Evolutionary conservation across 2,329 filamentous ascomycete genomes (phyloP).

Genomic region (Alternaria novae-zelandiae): DNA sequence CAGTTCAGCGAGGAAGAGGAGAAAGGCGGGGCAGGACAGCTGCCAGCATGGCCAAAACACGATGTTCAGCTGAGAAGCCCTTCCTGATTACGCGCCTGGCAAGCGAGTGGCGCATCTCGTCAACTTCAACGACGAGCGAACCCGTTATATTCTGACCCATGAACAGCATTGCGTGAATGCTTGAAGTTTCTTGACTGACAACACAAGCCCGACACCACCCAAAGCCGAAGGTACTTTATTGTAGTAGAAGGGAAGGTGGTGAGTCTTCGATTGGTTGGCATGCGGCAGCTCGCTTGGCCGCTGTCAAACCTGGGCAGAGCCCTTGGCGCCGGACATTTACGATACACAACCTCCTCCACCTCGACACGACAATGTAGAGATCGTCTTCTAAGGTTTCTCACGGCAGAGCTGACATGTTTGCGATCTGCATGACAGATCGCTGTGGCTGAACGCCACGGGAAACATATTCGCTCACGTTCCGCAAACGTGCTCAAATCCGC

Average conservation of each 20-base stretch:
- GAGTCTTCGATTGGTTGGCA: too few relatives aligned
- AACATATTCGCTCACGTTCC: not conserved
- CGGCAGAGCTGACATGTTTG: not conserved
- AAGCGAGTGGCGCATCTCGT: slow-evolving; percentile 2
- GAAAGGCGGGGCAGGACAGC: not conserved
- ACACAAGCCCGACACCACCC: not conserved
- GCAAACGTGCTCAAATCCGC: not conserved
- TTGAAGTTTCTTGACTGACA: not conserved
- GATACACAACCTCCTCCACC: not conserved
- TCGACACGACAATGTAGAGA: not conserved
- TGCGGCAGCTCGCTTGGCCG: too few relatives aligned
- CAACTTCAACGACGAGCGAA: not conserved
- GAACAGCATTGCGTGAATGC: not conserved
- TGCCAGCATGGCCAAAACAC: not conserved
- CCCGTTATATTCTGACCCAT: not conserved
- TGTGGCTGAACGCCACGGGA: not conserved
- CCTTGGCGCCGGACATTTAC: not conserved
- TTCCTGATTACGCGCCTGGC: not conserved
- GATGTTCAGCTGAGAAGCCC: not conserved
- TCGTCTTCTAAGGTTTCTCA: not conserved
- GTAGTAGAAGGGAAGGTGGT: not conserved
- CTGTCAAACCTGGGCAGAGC: too few relatives aligned
- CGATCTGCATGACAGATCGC: not conserved
- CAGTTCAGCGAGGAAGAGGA: not conserved
- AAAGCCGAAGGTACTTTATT: not conserved